Evolutionary conservation across 495 filamentous ascomycete genomes (phyloP).

Genomic region (Apiosordaria backusii): DNA sequence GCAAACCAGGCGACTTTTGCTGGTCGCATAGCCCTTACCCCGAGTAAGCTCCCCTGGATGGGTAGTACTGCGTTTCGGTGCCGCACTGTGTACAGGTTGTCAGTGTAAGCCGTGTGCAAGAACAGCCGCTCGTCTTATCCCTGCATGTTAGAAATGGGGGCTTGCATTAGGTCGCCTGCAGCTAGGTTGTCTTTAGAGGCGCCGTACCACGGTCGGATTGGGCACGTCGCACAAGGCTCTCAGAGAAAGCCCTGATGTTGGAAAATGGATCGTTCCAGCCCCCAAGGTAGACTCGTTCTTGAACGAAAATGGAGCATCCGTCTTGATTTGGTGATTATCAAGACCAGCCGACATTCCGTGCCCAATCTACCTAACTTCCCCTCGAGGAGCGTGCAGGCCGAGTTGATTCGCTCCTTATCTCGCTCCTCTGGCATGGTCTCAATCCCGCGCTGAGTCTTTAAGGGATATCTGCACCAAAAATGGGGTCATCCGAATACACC

Average conservation of each 20-base stretch:
- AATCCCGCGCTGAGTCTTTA: too few relatives aligned
- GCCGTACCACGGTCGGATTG: not conserved
- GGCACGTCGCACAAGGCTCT: not conserved
- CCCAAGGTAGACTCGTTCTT: not conserved
- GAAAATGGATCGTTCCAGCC: not conserved
- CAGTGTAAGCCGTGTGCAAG: not conserved
- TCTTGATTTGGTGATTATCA: too few relatives aligned
- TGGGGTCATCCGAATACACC: too few relatives aligned
- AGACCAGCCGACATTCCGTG: too few relatives aligned
- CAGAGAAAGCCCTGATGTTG: not conserved
- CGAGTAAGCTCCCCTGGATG: not conserved
- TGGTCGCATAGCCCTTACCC: not conserved
- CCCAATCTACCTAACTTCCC: too few relatives aligned
- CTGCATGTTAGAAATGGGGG: not conserved
- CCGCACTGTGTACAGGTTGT: not conserved
- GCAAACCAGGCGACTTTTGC: not conserved
- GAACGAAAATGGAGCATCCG: too few relatives aligned
- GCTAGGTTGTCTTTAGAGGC: not conserved
- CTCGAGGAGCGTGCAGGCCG: too few relatives aligned
- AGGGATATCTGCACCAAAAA: too few relatives aligned
- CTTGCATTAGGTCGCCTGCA: not conserved
- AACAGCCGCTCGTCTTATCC: not conserved
- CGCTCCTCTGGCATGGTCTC: too few relatives aligned
- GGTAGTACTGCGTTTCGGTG: not conserved
- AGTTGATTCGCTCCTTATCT: too few relatives aligned